A percentile compares a stretch with the other conserved stretches of the same genome.
Evolutionary conservation across 306 rosid genomes (phyloP).

Genomic region (Dalbergia oliveri): DNA sequence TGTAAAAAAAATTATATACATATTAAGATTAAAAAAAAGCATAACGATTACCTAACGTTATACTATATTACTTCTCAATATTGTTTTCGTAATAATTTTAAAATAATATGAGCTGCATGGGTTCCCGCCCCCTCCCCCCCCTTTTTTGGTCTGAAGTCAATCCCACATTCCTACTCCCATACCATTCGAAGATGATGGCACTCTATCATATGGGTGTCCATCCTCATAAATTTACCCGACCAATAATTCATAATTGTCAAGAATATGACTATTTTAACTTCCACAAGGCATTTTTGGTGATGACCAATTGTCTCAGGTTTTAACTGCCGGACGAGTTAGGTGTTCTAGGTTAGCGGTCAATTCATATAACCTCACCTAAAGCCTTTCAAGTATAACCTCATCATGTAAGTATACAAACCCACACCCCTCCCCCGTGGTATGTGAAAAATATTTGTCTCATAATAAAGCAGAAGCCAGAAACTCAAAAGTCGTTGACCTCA

Average conservation of each 20-base stretch:
- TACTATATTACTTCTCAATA: too few species aligned
- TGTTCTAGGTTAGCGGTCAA: slow-evolving; percentile 36
- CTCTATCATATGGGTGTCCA: slow-evolving; percentile 37
- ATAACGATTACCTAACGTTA: too few species aligned
- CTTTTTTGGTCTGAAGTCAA: too few species aligned
- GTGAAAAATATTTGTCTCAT: too few species aligned
- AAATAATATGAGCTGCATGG: too few species aligned
- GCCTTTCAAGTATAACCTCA: not conserved
- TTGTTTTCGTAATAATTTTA: too few species aligned
- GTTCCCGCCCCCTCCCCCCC: fast-evolving
- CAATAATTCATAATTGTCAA: not conserved
- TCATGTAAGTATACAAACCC: too few species aligned
- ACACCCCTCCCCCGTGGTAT: too few species aligned
- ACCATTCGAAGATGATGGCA: not conserved
- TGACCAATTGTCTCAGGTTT: not conserved
- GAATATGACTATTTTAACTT: not conserved
- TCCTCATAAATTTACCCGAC: slow-evolving; percentile 16
- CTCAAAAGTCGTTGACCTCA: not conserved
- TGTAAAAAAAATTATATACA: too few species aligned
- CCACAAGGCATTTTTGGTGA: slow-evolving; percentile 23
- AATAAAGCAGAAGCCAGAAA: too few species aligned
- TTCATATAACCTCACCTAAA: slow-evolving; percentile 39
- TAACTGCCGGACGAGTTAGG: slow-evolving; percentile 1
- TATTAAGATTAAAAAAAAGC: too few species aligned
- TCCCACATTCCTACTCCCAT: too few species aligned